Evolutionary conservation across 495 filamentous ascomycete species (phyloP).

Genomic region (Aspergillus taichungensis): DNA sequence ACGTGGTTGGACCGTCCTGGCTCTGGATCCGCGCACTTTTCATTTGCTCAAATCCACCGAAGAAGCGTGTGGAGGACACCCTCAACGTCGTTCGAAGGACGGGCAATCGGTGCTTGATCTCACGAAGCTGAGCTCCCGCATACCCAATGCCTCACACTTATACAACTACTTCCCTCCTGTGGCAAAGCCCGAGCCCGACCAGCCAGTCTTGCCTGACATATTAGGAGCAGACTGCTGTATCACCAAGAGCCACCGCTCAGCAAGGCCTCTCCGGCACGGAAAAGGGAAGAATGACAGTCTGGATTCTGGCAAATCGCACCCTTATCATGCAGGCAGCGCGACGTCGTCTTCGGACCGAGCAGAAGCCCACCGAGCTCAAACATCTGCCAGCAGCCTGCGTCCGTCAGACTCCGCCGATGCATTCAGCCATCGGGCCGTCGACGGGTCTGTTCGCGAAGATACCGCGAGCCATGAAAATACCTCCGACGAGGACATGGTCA

Average conservation of each 20-base stretch:
- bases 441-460: conserved; percentile 13
- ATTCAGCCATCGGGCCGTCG: conserved; percentile 14
- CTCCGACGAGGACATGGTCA: conserved; percentile 5
- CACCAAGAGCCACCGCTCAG: not conserved
- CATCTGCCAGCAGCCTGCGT: conserved; percentile 1
- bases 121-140: conserved; percentile 13
- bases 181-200: conserved; percentile 11
- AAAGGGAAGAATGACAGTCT: too few species aligned
- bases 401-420: conserved; percentile 11
- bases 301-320: too few species aligned
- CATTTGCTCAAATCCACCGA: conserved; percentile 19
- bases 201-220: conserved; percentile 20
- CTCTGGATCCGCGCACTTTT: conserved; percentile 41
- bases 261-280: too few species aligned
- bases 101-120: conserved; percentile 22
- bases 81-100: conserved; percentile 10
- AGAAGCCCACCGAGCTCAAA: not conserved
- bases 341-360: not conserved
- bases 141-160: conserved; percentile 21
- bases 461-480: conserved; percentile 6
- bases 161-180: conserved; percentile 21
- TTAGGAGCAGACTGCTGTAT: conserved; percentile 23
- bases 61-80: conserved; percentile 40
- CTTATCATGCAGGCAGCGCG: not conserved
- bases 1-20: conserved; percentile 42